phyloP scores from a whole-genome alignment of 805 yeast species.

The Dipodascus albidus region DNA sequence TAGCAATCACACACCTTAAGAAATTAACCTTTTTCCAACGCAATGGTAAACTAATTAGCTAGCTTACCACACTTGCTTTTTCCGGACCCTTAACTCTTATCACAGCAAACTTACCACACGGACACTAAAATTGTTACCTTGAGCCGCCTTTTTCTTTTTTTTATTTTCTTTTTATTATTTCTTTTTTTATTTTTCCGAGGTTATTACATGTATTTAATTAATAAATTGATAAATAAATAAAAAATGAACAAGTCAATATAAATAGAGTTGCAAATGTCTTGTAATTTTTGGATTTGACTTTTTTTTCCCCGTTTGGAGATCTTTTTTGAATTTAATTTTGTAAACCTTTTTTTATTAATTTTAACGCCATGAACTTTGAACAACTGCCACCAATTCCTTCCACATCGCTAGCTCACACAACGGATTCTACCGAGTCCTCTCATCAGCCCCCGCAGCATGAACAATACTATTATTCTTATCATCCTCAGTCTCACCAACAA shows the following conservation, averaged over 20 bases:
- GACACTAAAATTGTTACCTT: background rate
- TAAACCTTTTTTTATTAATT: too few species aligned
- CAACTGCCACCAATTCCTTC: constrained; percentile 1
- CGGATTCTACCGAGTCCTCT: background rate
- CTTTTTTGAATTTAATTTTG: too few species aligned
- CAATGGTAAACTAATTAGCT: too few species aligned
- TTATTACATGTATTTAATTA: background rate
- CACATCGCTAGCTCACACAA: background rate
- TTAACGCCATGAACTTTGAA: background rate
- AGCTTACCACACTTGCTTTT: too few species aligned
- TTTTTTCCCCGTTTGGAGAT: too few species aligned
- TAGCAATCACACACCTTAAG: too few species aligned
- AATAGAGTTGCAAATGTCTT: background rate
- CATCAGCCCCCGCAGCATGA: background rate
- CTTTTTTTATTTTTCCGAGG: background rate
- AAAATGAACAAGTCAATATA: too few species aligned
- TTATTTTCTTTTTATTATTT: background rate
- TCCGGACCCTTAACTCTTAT: too few species aligned
- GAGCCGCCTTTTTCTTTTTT: background rate
- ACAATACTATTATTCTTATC: background rate
- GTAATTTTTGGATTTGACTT: background rate
- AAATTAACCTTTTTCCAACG: too few species aligned
- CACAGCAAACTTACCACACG: too few species aligned
- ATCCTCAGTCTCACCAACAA: background rate
- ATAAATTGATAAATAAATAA: too few species aligned